Evolutionary conservation across 1,139 yeast genomes (phyloP).

Genomic region (Blastobotrys apis): DNA sequence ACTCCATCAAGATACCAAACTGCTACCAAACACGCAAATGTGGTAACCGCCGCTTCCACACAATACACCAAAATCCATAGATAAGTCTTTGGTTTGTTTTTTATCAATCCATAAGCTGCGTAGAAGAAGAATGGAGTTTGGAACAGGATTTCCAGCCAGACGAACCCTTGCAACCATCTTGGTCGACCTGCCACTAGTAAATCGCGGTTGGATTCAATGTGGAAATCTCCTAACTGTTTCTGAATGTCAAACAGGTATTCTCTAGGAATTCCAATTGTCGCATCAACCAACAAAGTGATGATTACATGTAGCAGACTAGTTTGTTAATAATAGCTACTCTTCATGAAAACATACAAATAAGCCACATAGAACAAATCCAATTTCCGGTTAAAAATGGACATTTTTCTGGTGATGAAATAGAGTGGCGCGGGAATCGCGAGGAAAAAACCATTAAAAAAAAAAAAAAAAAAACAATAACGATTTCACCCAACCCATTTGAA

Average conservation of each 20-base stretch:
- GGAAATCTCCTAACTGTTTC: slow-evolving; percentile 48
- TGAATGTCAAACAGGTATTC: slow-evolving; percentile 49
- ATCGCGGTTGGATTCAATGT: slow-evolving; percentile 62
- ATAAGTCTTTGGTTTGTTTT: slow-evolving; percentile 37
- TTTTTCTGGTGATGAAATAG: neutral
- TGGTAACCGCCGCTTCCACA: slow-evolving; percentile 70
- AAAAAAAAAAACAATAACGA: neutral
- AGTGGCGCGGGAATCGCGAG: no score
- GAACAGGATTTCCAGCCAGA: slow-evolving; percentile 61
- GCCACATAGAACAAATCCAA: slow-evolving; percentile 51
- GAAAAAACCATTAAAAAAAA: slow-evolving; percentile 1
- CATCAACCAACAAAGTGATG: slow-evolving; percentile 69
- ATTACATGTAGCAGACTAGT: slow-evolving; percentile 56
- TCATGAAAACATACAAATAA: slow-evolving; percentile 37
- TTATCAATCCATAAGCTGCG: slow-evolving; percentile 34
- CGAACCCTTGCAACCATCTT: slow-evolving; percentile 67
- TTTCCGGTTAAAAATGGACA: slow-evolving; percentile 16
- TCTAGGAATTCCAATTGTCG: slow-evolving; percentile 61
- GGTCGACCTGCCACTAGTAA: slow-evolving; percentile 58
- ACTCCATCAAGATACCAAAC: slow-evolving; percentile 33
- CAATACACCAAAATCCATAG: slow-evolving; percentile 62
- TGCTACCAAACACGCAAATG: slow-evolving; percentile 53
- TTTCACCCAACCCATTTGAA: neutral
- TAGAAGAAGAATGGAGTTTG: slow-evolving; percentile 74
- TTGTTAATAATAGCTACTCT: slow-evolving; percentile 2